Base-by-base conservation (phyloP, 345 rosid species). In the Euclidium syriacum region DNA sequence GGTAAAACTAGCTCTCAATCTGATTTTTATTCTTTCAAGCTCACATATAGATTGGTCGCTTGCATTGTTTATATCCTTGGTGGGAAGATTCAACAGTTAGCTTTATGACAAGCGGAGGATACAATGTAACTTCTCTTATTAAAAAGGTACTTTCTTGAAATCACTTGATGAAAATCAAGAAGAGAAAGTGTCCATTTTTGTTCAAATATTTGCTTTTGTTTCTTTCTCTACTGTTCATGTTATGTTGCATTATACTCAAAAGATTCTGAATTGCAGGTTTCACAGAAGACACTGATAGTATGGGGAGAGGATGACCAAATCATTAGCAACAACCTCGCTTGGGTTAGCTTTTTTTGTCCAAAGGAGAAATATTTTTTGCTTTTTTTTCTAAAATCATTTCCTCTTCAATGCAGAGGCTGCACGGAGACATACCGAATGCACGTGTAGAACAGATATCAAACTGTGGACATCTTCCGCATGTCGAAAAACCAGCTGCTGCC, bases 301-400 rank as follows among this genome's bases (percentile, higher is more conserved):
- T 94, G 97, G 97, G 99, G 97, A 40, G 90, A 90, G 75, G 83
- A 87, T 68, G 99, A 94, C 65, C 78, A 72, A 70, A 84, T 90
- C 52, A 78, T 90, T 42, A 86, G 91, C 80, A 85, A 75, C 78
- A 84, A 77, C 55, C 75, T 87, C 32, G 96, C 85, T 44, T 80
- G 76, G 90, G 97, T 90, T 19, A 75, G 91, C 49, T 34, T 35
- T 75, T 42, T 12, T 15, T 35, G 7, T 23, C 2, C 22, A 43
- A 3, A n/a, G n/a, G n/a, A n/a, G n/a, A n/a, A n/a, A n/a, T n/a
- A n/a, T n/a, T n/a, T n/a, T n/a, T n/a, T n/a, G n/a, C n/a, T n/a
- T n/a, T n/a, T n/a, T n/a, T n/a, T n/a, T n/a, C n/a, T n/a, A n/a
- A n/a, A 36, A 16, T 24, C n/a, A 35, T 29, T 23, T 55, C 52